Conservation (phyloP, 768 basidiomycete species). For the Pilatotrama ljubarskyi region DNA sequence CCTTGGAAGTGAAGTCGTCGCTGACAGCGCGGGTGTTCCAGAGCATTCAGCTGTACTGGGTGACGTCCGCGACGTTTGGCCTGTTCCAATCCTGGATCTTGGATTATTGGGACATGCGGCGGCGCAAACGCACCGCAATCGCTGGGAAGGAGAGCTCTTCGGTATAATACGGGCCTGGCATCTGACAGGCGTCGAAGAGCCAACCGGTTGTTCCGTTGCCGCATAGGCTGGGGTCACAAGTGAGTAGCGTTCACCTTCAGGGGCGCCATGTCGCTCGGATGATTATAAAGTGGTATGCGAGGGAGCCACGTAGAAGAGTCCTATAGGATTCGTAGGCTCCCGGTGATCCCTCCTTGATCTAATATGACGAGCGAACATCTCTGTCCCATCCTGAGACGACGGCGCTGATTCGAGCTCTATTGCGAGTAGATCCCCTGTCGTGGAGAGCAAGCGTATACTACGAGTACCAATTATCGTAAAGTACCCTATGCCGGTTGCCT, state of each 20-base stretch:
- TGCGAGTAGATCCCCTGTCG: not conserved
- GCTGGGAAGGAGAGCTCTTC: slow-evolving; percentile 5
- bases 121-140: slow-evolving; percentile 19
- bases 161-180: not conserved
- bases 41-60: slow-evolving; percentile 77
- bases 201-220: not conserved
- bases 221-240: not conserved
- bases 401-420: not conserved
- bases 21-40: slow-evolving; percentile 29
- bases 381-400: not conserved
- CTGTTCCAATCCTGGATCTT: slow-evolving; percentile 73
- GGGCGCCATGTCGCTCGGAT: slow-evolving; percentile 37
- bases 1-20: slow-evolving; percentile 10
- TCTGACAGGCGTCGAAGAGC: not conserved
- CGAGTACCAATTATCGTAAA: slow-evolving; percentile 14
- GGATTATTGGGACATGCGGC: slow-evolving; percentile 59
- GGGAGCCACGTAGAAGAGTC: slow-evolving; percentile 49
- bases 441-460: slow-evolving; percentile 10
- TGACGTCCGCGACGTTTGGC: slow-evolving; percentile 73
- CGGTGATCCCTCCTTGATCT: slow-evolving; percentile 83
- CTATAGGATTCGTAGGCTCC: slow-evolving; percentile 43
- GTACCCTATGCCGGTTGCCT: slow-evolving; percentile 10
- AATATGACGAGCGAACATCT: slow-evolving; percentile 64
- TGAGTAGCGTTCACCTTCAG: slow-evolving; percentile 13
- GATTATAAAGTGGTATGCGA: slow-evolving; percentile 78